Base-by-base conservation (phyloP, 106 monocot genomes). In the Gastrodia elata region DNA sequence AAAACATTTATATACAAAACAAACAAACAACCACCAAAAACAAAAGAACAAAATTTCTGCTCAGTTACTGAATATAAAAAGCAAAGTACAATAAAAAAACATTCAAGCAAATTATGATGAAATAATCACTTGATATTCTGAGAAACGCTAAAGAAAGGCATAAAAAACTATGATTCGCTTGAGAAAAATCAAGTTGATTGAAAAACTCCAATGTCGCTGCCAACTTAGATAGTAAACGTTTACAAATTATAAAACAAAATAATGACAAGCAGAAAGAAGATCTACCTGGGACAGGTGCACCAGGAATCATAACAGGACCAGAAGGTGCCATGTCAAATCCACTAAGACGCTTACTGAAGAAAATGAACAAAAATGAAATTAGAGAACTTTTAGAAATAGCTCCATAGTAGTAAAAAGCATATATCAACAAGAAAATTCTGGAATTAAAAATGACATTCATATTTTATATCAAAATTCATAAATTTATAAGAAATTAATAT, bases 1-100 rank as follows among this genome's bases (percentile, higher is more conserved):
- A 85, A 81, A 80, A 88, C 77, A 89, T 75, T 42, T 74, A 84
- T 75, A 86, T 52, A 85, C 68, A 83, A 87, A 80, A 72, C 70
- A 49, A 79, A 85, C 78, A 93, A 83, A 93, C 8, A 35, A 67
- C 67, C 37, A 67, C 67, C 37, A 36, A 67, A 57, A 67, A 67
- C 67, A 67, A 38, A 61, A 67, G 67, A 67, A 36, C 65, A 35
- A 37, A 67, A 67, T 38, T 38, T 67, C 67, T 67, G 67, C 67
- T 67, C 67, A 67, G 67, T 67, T 67, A 36, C 37, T 37, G 65
- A 38, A 27, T 67, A 38, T 67, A 67, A 67, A 67, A n/a, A 67
- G 4, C 67, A 67, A 67, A 67, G 18, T 9, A 67, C 61, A 61
- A 61, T 67, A 67, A 38, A 67, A 67, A 36, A 67, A 7, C 34